A percentile compares a stretch with the other conserved stretches of the same genome.
Conservation (phyloP, 345 rosid species). For the Linum tenue region DNA sequence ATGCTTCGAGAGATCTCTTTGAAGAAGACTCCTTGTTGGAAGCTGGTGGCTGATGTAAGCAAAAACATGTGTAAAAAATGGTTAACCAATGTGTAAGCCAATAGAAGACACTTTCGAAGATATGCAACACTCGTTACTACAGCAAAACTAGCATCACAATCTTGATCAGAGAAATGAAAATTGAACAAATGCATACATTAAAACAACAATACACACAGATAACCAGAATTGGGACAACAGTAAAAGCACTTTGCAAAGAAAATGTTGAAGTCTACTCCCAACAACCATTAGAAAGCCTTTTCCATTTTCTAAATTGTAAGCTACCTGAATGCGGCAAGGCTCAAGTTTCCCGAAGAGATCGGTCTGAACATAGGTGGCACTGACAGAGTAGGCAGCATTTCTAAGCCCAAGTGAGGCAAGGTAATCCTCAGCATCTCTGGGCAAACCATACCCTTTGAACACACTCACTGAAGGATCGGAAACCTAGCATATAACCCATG, state of each 20-base stretch:
- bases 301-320: background rate
- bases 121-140: background rate
- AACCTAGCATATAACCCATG: slow-evolving; percentile 20
- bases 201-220: no score
- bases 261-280: background rate
- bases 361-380: slow-evolving; percentile 36
- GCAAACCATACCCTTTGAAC: slow-evolving; percentile 58
- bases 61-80: no score
- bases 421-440: slow-evolving; percentile 38
- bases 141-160: background rate
- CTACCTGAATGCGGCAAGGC: slow-evolving; percentile 62
- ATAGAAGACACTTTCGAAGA: no score
- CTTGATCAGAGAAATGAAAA: background rate
- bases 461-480: slow-evolving; percentile 45
- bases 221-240: no score
- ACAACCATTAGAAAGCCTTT: background rate
- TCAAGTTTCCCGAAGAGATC: slow-evolving; percentile 51
- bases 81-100: no score
- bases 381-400: slow-evolving; percentile 44
- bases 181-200: no score
- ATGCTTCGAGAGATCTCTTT: background rate
- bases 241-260: background rate
- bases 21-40: background rate
- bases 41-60: background rate
- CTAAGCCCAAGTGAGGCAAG: slow-evolving; percentile 48